These are phyloP conservation scores for Xylariomycetidae sp. DNA, from an alignment of 2,329 filamentous ascomycete species.

Conservation along the genomic window DNA sequence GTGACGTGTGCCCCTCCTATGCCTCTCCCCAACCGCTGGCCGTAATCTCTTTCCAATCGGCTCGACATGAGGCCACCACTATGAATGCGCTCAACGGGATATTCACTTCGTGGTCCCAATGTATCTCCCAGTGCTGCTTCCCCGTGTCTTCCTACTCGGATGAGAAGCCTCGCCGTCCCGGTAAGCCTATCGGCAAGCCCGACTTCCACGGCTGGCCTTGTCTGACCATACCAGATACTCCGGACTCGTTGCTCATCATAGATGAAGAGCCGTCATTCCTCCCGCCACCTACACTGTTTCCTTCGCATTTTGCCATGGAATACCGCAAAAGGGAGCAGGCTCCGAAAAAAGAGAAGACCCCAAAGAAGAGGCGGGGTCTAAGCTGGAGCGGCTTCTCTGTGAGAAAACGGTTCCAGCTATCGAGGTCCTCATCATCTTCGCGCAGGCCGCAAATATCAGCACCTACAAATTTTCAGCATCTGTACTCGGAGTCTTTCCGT, in stretches of 20 bases:
- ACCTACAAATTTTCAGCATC: slow-evolving; percentile 55
- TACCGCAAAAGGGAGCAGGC: slow-evolving; percentile 26
- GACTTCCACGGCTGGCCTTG: slow-evolving; percentile 10
- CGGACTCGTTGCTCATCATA: slow-evolving; percentile 30
- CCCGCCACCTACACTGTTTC: slow-evolving; percentile 26
- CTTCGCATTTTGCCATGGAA: slow-evolving; percentile 19
- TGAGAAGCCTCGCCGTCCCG: slow-evolving; percentile 31
- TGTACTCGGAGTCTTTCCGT: slow-evolving; percentile 35
- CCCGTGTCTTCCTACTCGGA: slow-evolving; percentile 32
- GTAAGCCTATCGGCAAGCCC: slow-evolving; percentile 25
- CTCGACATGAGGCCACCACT: slow-evolving; percentile 25
- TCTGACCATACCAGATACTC: slow-evolving; percentile 19
- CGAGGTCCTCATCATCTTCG: slow-evolving; percentile 31
- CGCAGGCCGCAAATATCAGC: slow-evolving; percentile 52
- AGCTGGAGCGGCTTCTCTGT: slow-evolving; percentile 37
- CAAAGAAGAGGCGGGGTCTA: slow-evolving; percentile 33
- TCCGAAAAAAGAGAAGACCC: slow-evolving; percentile 27
- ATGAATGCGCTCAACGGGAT: slow-evolving; percentile 39
- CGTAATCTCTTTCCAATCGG: slow-evolving; percentile 17
- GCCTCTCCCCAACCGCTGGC: slow-evolving; percentile 25
- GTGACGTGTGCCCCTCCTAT: slow-evolving; percentile 12
- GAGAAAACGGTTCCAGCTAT: slow-evolving; percentile 40
- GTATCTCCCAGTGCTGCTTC: slow-evolving; percentile 39
- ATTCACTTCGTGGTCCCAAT: slow-evolving; percentile 41
- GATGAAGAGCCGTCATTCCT: slow-evolving; percentile 33